Conservation (phyloP, 2,329 filamentous ascomycete species). For the Trichophyton simii region DNA sequence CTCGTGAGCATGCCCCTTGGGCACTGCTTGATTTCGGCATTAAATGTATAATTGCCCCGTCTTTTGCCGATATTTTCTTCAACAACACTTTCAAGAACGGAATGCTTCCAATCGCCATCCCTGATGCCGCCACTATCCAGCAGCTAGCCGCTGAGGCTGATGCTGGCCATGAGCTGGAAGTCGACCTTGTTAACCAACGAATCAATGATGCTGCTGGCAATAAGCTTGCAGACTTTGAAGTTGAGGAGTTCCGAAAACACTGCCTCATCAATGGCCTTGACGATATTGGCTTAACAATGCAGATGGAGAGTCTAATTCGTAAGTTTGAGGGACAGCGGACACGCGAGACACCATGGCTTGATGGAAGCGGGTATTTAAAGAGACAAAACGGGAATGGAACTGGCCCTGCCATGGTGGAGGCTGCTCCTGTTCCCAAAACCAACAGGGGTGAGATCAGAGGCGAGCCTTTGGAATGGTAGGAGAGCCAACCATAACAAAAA, state of each 20-base stretch:
- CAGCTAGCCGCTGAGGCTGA: constrained; percentile 63
- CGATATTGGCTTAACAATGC: constrained; percentile 89
- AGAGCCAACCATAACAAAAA: neutral
- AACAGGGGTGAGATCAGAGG: constrained; percentile 73
- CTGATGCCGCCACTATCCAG: constrained; percentile 52
- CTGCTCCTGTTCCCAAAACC: constrained; percentile 67
- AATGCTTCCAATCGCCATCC: constrained; percentile 78
- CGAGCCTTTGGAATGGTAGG: constrained; percentile 81
- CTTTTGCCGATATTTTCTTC: constrained; percentile 88
- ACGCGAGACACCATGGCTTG: constrained; percentile 74
- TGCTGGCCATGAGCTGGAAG: constrained; percentile 71
- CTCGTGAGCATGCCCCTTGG: constrained; percentile 93
- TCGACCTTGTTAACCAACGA: constrained; percentile 74
- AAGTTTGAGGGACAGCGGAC: constrained; percentile 70
- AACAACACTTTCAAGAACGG: constrained; percentile 99
- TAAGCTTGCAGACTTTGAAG: constrained; percentile 65
- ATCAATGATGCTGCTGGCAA: constrained; percentile 66
- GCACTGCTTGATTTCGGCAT: constrained; percentile 94
- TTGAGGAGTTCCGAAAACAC: constrained; percentile 89
- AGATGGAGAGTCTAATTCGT: constrained; percentile 77
- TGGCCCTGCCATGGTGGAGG: constrained; percentile 50
- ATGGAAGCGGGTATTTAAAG: constrained; percentile 69
- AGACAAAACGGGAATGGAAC: constrained; percentile 22
- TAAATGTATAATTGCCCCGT: constrained; percentile 81
- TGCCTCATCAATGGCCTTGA: constrained; percentile 88